Evolutionary conservation across 2,329 filamentous ascomycete genomes (phyloP), one percentile per base, ranked within the genome.

Genomic region (Emericellopsis cladophorae): DNA sequence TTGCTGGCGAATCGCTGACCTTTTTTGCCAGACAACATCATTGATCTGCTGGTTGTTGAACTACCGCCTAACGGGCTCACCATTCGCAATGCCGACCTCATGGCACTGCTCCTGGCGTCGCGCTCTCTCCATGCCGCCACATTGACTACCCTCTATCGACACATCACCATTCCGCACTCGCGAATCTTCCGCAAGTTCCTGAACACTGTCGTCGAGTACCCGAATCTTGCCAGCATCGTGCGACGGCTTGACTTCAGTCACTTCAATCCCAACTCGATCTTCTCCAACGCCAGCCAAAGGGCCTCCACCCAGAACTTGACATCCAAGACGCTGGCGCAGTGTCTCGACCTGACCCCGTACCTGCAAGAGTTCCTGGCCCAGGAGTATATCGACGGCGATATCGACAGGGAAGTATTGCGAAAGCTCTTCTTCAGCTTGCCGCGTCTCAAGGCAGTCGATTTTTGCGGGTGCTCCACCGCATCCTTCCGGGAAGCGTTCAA

Each of bases 121-220:
- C 77, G 74, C 54, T 75, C 76, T 24, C 66, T 90, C 44, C 81
- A 90, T 54, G 72, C 73, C 22, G 80, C 80, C 16, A 89, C 84
- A 4, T 65, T 89, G 29, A 74, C 76, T 49, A 83, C 84, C 7
- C 71, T 92, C 38, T 90, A 90, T 64, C 74, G 76, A 48, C 78
- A 84, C 56, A 83, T 90, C 57, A 87, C 83, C 35, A 82, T 90
- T 49, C 84, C 85, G 6, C 84, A 89, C 66, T 90, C 85, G 22
- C 70, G 79, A 45, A 86, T 88, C 56, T 92, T 89, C 63, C 79
- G 79, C 54, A 90, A 90, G 61, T 86, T 88, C 50, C 72, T 88
- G 38, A 67, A 70, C 43, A 84, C 85, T 52, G 68, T 90, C 48
- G 65, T 67, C 36, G 64, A 73, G 44, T 79, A 88, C 55, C 74